Conservation (phyloP, 441 rosid genomes). For the Syzygium malaccense region DNA sequence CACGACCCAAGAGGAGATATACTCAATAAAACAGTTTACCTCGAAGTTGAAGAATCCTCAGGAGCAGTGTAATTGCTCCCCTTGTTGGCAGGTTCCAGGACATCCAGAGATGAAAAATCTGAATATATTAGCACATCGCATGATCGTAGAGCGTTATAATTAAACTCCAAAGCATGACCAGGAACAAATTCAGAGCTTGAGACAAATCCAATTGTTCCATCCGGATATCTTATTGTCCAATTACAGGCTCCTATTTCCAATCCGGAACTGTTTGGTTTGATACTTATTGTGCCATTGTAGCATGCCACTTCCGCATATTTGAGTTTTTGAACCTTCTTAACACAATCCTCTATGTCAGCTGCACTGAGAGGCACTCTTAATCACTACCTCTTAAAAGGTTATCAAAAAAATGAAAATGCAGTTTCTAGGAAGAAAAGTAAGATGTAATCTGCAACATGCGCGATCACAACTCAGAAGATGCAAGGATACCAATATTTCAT, state of each 20-base stretch:
- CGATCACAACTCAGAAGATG: neutral
- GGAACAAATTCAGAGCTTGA: slow-evolving; percentile 52
- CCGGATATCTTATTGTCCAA: slow-evolving; percentile 63
- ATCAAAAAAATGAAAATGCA: neutral
- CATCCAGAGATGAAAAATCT: slow-evolving; percentile 36
- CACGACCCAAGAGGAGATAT: neutral
- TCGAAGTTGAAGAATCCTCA: slow-evolving; percentile 19
- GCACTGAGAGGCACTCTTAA: slow-evolving; percentile 35
- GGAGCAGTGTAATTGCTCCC: slow-evolving; percentile 7
- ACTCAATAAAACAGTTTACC: slow-evolving; percentile 23
- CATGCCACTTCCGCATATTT: slow-evolving; percentile 73
- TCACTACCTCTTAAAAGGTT: neutral
- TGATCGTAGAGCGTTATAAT: slow-evolving; percentile 43
- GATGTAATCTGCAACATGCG: neutral
- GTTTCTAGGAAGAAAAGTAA: neutral
- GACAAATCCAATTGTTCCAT: slow-evolving; percentile 41
- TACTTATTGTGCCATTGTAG: slow-evolving; percentile 57
- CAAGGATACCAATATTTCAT: neutral
- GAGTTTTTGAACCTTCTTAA: slow-evolving; percentile 50
- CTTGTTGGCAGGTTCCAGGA: slow-evolving; percentile 23
- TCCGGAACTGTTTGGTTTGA: slow-evolving; percentile 78
- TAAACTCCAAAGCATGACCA: slow-evolving; percentile 51
- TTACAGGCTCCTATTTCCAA: slow-evolving; percentile 78
- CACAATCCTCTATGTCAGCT: slow-evolving; percentile 50
- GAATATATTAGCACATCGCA: slow-evolving; percentile 54